These are phyloP conservation scores for Aureobasidium sp. DNA, from an alignment of 2,329 filamentous ascomycete genomes.

Conservation along the genomic window DNA sequence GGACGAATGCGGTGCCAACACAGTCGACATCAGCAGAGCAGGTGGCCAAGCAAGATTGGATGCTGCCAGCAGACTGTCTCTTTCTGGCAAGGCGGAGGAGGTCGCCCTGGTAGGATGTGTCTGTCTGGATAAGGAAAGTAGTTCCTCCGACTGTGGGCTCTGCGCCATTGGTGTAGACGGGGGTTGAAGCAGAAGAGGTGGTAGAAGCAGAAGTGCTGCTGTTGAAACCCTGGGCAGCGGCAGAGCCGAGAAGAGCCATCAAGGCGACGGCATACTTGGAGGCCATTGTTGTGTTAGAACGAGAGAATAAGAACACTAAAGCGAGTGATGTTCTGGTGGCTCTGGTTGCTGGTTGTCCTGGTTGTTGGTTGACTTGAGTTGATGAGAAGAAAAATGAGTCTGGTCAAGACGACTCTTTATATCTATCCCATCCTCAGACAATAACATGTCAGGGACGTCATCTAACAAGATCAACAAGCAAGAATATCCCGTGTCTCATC, in stretches of 20 bases:
- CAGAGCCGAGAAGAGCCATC: conserved; percentile 5
- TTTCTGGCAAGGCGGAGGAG: background rate
- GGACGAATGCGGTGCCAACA: background rate
- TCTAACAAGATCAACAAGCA: background rate
- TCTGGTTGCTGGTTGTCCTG: background rate
- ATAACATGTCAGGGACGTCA: background rate
- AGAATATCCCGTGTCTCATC: conserved; percentile 2
- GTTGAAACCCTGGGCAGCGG: background rate
- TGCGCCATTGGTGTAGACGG: background rate
- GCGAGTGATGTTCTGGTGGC: background rate
- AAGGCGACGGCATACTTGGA: conserved; percentile 1
- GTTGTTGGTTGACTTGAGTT: background rate
- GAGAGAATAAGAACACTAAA: background rate
- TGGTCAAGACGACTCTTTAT: background rate
- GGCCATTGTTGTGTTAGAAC: conserved; percentile 5
- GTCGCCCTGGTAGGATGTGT: background rate
- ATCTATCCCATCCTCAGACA: background rate
- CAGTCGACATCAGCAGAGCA: background rate
- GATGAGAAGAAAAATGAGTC: conserved; percentile 6
- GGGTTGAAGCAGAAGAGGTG: background rate
- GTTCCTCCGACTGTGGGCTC: background rate
- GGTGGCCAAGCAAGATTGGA: background rate
- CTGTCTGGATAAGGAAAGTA: background rate
- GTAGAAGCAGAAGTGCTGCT: background rate
- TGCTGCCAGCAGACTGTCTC: background rate